Base-by-base conservation (phyloP, 225 moss, liverwort and hornwort species). In the Sphagnum tenellum region DNA sequence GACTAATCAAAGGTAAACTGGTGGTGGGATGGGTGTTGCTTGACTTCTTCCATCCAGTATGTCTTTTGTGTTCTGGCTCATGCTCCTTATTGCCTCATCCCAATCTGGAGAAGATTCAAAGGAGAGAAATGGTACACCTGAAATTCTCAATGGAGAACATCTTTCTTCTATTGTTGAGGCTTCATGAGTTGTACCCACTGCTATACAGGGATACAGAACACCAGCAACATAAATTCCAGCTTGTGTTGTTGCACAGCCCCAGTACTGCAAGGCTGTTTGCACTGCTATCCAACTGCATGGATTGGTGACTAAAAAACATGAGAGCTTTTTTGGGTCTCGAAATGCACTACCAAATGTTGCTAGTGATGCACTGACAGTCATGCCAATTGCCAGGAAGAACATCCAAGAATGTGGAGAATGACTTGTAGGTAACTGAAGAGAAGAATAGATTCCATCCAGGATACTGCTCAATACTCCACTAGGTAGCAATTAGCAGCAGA, bases 191-290 rank as follows among this genome's bases (percentile, higher is more conserved):
- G 58, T 50, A 29, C 76, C 62, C 0, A 66, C 71, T 45, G 82
- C 76, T 4, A n/a, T 9, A 48, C 61, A 70, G 45, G 83, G 69
- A 55, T 81, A 78, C 55, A 98, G 55, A 55, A 79, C 83, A n/a
- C 98, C 98, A 29, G 81, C 83, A 3, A 98, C 89, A 59, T 80
- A 66, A 4, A 93, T 5, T 56, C 98, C 98, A 57, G 98, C 89
- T 79, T 93, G 93, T 12, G 85, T 78, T 29, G 29, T 29, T 63
- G 90, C 90, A 71, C 93, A 98, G 48, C 98, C 98, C 98, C 98
- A 98, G 74, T 84, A 93, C 7, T 93, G 93, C 54, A 93, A 70
- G 5, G 98, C 98, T 58, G 86, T 73, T 64, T 82, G 87, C 12
- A 86, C 82, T 5, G 93, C 83, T 51, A 98, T 71, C 7, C 80